phyloP scores from a whole-genome alignment of 352 stramenopile species.

The Pythium monospermum region DNA sequence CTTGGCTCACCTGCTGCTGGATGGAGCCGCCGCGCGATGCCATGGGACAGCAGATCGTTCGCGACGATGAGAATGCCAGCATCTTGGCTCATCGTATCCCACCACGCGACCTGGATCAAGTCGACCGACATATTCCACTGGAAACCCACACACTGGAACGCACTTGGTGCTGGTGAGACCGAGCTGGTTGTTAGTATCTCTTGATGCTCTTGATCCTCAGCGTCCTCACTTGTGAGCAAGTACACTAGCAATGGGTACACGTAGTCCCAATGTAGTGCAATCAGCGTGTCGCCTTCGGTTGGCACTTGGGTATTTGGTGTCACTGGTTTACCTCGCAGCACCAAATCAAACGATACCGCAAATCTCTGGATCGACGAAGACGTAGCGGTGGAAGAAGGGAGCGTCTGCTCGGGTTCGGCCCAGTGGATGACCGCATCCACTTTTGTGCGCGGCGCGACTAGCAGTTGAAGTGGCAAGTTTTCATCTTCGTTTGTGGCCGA shows the following conservation, averaged over 20 bases:
- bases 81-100: slow-evolving; percentile 56
- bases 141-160: slow-evolving; percentile 35
- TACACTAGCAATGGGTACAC: slow-evolving; percentile 58
- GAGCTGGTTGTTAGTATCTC: too few species aligned
- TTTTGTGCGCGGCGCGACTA: slow-evolving; percentile 23
- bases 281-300: slow-evolving; percentile 33
- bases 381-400: too few species aligned
- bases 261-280: slow-evolving; percentile 67
- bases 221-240: slow-evolving; percentile 40
- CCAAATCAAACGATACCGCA: slow-evolving; percentile 48
- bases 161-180: not conserved
- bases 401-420: slow-evolving; percentile 2
- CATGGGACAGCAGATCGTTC: slow-evolving; percentile 58
- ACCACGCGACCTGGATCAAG: slow-evolving; percentile 55
- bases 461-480: slow-evolving; percentile 15
- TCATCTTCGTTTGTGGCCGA: not conserved
- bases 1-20: not conserved
- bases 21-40: slow-evolving; percentile 13
- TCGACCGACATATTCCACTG: slow-evolving; percentile 67
- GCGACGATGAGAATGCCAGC: slow-evolving; percentile 39
- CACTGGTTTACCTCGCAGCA: slow-evolving; percentile 25
- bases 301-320: slow-evolving; percentile 32
- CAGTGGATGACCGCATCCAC: slow-evolving; percentile 31
- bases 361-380: slow-evolving; percentile 24
- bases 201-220: slow-evolving; percentile 8